Percentiles rank a stretch among this genome's conserved stretches.
phyloP scores from a whole-genome alignment of 176 grass and related monocot species.

The Rhynchospora pubera region DNA sequence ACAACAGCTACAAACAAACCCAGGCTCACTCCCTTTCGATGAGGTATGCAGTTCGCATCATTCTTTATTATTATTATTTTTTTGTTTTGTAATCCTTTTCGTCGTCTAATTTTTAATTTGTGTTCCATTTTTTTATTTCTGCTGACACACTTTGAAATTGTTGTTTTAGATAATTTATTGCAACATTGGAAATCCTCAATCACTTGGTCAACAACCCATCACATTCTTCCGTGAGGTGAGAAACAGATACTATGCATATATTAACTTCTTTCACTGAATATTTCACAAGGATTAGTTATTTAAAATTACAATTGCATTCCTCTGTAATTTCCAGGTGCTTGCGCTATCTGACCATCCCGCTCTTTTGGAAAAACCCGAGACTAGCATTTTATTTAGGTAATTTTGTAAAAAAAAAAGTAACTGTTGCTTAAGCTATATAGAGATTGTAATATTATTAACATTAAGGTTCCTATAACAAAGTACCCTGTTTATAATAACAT shows the following conservation, averaged over 20 bases:
- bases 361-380: conserved; percentile 67
- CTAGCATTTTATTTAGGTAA: conserved; percentile 72
- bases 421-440: not conserved
- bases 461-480: not conserved
- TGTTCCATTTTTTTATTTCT: conserved; percentile 3
- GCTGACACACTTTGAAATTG: conserved; percentile 15
- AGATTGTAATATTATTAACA: not conserved
- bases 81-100: conserved; percentile 15
- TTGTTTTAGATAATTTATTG: conserved; percentile 75
- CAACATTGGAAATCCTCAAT: conserved; percentile 98
- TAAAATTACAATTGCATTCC: not conserved
- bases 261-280: not conserved
- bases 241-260: not conserved
- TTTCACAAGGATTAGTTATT: not conserved
- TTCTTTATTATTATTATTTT: not conserved
- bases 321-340: conserved; percentile 63
- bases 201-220: conserved; percentile 87
- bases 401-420: not conserved
- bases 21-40: conserved; percentile 83
- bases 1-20: conserved; percentile 64
- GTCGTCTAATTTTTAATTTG: not conserved
- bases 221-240: conserved; percentile 91
- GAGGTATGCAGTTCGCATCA: conserved; percentile 37
- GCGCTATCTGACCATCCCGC: conserved; percentile 76
- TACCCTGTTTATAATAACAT: not conserved